phyloP scores from a whole-genome alignment of 257 asterid species.

The Salvia hispanica region DNA sequence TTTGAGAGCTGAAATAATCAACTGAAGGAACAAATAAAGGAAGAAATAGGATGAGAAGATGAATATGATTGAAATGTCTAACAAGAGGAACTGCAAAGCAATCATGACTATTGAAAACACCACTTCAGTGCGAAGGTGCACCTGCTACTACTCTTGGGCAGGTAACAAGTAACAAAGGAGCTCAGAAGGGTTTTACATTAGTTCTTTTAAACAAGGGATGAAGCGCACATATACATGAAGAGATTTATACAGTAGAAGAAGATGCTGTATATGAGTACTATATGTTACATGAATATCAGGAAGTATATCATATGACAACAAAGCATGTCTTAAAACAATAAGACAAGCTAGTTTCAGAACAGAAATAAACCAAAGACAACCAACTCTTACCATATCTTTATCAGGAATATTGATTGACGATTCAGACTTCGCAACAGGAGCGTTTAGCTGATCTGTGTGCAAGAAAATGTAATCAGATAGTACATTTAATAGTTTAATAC shows the following conservation, averaged over 20 bases:
- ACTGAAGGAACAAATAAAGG: not conserved
- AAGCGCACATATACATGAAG: not conserved
- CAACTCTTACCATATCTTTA: conserved; percentile 53
- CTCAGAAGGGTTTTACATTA: not conserved
- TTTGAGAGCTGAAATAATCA: not conserved
- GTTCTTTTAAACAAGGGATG: not conserved
- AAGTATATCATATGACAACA: not conserved
- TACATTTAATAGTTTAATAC: not conserved
- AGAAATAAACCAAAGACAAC: not conserved
- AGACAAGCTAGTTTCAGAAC: not conserved
- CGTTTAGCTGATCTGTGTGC: conserved; percentile 52
- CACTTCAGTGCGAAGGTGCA: not conserved
- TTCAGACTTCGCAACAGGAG: conserved; percentile 50
- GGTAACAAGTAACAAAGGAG: not conserved
- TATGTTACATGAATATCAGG: not conserved
- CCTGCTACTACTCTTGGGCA: not conserved
- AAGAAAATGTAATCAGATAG: conserved; percentile 27
- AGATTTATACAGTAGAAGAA: not conserved
- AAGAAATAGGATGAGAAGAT: not conserved
- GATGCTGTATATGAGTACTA: not conserved
- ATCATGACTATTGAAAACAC: not conserved
- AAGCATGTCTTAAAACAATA: not conserved
- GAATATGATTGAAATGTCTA: not conserved
- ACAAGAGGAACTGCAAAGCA: not conserved
- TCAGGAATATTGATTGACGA: conserved; percentile 42